A percentile compares a stretch with the other conserved stretches of the same genome.
These are phyloP conservation scores for Circinella minor DNA, from an alignment of 371 early-diverging fungal species.

Conservation along the genomic window DNA sequence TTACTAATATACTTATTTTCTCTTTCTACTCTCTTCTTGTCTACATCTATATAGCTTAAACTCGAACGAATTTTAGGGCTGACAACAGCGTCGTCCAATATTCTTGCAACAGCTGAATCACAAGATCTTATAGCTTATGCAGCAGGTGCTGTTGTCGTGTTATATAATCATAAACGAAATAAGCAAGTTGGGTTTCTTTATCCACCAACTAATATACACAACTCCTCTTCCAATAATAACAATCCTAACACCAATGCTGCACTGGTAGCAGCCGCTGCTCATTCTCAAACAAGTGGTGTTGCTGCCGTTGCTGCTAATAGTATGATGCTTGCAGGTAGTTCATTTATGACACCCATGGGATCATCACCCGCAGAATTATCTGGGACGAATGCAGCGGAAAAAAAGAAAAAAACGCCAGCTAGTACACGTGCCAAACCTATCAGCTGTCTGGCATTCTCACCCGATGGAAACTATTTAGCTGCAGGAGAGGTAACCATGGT, in stretches of 20 bases:
- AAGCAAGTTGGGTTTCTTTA: constrained; percentile 71
- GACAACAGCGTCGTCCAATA: constrained; percentile 61
- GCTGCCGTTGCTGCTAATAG: constrained; percentile 2
- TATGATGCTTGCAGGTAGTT: constrained; percentile 16
- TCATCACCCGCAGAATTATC: constrained; percentile 17
- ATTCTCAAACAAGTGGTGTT: constrained; percentile 4
- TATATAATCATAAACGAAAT: constrained; percentile 73
- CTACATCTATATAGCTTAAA: constrained; percentile 44
- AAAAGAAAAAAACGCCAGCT: constrained; percentile 46
- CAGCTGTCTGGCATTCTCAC: constrained; percentile 78
- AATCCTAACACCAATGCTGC: constrained; percentile 10
- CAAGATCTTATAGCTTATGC: constrained; percentile 75
- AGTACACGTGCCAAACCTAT: constrained; percentile 68
- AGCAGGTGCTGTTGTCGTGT: constrained; percentile 75
- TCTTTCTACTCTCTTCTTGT: too few species aligned
- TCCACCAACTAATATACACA: constrained; percentile 32
- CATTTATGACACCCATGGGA: constrained; percentile 19
- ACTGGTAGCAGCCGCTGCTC: constrained; percentile 23
- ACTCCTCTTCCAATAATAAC: constrained; percentile 9
- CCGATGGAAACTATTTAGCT: constrained; percentile 79
- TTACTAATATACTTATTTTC: too few species aligned
- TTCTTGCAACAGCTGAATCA: constrained; percentile 58
- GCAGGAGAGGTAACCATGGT: constrained; percentile 71
- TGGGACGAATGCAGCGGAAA: constrained; percentile 15
- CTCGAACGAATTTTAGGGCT: constrained; percentile 69